Evolutionary conservation across 192 early-diverging fungal species (phyloP), one percentile per base, ranked within the genome.

Genomic region (Tieghemiomyces parasiticus): DNA sequence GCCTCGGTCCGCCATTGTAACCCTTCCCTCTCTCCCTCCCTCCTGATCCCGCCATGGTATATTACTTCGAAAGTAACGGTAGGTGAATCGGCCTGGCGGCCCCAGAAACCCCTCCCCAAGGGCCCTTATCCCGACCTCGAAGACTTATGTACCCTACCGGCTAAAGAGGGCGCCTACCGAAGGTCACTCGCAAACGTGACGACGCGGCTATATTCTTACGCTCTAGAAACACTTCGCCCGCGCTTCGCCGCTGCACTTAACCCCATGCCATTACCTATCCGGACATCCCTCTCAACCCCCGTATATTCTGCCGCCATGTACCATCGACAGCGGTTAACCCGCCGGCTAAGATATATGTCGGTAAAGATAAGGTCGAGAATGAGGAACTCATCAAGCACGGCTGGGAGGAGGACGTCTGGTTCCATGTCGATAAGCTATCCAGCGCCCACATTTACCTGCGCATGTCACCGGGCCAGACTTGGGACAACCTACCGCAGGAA

Each of bases 361-460:
- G 95, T 61, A 95, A 90, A 68, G 93, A 99, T 76, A 97, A 95
- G 71, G 93, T 82, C 67, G 95, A 99, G 71, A 99, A 94, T 76
- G 93, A 93, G 56, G 93, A 95, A 26, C 70, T 96, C 45, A 96
- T 96, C 49, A 93, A 91, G 65, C 81, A 95, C 69, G 95, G 91
- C 22, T 97, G 87, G 74, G 86, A 87, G 29, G 84, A 95, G 66
- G 95, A 95, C 66, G 88, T 95, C 45, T 63, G 82, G 89, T 98
- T 98, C 68, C 95, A 98, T 74, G 93, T 89, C 20, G 93, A 96
- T 74, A 97, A 97, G 77, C 80, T 97, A 20, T 93, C 91, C 4
- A 90, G 88, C 52, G 96, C 96, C 4, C 96, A 99, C 80, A 91
- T 96, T 1, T 99, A 99, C 65, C 76, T 99, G 54, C 80, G 96